Base-by-base conservation (phyloP, 352 stramenopile genomes). In the Bremia lactucae region DNA sequence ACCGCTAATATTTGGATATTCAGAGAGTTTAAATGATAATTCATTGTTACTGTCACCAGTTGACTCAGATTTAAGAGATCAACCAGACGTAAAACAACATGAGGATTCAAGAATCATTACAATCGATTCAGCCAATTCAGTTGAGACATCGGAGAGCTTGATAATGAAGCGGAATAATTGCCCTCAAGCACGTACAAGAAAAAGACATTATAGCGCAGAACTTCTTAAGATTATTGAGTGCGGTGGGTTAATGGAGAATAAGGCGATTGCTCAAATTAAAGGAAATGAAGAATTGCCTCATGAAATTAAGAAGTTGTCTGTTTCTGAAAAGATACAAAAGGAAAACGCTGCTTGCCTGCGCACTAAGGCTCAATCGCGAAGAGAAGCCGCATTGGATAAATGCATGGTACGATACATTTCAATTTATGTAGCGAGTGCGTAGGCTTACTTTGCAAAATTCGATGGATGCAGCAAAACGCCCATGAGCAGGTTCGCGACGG, bases 181-280 rank as follows among this genome's bases (percentile, higher is more conserved):
- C 14, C 14, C 37, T 19, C 52, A 26, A 34, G 23, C 42, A 31
- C 35, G 31, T 11, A 26, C 50, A 3, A 53, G 52, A 10, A 57
- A 48, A 25, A 62, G 75, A 10, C 72, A 74, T 11, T 84, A 65
- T 2, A 91, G 75, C 19, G 59, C 55, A 4, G 78, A 91, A 52
- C 50, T 91, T 1, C 36, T 87, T 0, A 69, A 63, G 9, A 67
- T 72, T 20, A 81, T 85, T 21, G 72, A 83, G 51, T 74, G 57
- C 33, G 65, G 69, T 2, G 62, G 65, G 7, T 26, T 78, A 3
- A 52, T 73, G 19, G 65, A 82, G 37, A 52, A 48, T 20, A 52
- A 76, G 25, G 29, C 62, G 20, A 19, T 68, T 20, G 46, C 50
- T 42, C 26, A 67, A 3, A 43, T 55, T 28, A 53, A 51, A 25